Evolutionary conservation across 192 early-diverging fungal species (phyloP), one percentile per base, ranked within the genome.

Genomic region (Funneliformis mosseae): DNA sequence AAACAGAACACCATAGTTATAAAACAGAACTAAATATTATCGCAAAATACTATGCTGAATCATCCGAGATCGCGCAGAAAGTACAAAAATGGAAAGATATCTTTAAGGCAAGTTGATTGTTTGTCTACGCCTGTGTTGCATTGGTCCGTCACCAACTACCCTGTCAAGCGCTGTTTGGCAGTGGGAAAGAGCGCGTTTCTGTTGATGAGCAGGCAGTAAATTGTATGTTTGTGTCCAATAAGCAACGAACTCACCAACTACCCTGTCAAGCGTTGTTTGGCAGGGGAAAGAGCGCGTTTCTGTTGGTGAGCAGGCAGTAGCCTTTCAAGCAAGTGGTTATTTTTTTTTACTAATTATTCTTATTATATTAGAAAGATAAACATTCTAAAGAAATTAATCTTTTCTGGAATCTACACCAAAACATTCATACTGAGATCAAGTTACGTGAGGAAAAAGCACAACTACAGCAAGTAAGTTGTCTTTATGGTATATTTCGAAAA

Each of bases 51-150:
- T 68, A 76, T 46, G 23, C 78, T 72, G 63, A 71, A 73, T 16
- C 45, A 50, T 72, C 64, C 16, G 78, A 80, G 48, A 72, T 60
- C 16, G 78, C 14, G 38, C 8, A 33, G 62, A 66, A 70, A n/a
- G 48, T 78, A 28, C 28, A 45, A 25, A 80, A 72, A 72, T 80
- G 60, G 68, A 68, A 39, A 73, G 72, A 72, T 72, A 16, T 21
- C 12, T 80, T 80, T 71, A 80, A 80, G 68, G 68, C 23, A 72
- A 80, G 48, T 80, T 38, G 14, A 64, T 48, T 76, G n/a, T n/a
- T 77, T 77, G 63, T 77, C 63, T 64, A 27, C 18, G 39, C 0
- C 39, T 70, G 28, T 10, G 68, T 27, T 39, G 39, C 0, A 4
- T 41, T 0, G 39, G 18, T 70, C 8, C 23, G 12, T 70, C 68